Evolutionary conservation across 129 eudicot species (phyloP).

Genomic region (Heracleum sosnowskyi): DNA sequence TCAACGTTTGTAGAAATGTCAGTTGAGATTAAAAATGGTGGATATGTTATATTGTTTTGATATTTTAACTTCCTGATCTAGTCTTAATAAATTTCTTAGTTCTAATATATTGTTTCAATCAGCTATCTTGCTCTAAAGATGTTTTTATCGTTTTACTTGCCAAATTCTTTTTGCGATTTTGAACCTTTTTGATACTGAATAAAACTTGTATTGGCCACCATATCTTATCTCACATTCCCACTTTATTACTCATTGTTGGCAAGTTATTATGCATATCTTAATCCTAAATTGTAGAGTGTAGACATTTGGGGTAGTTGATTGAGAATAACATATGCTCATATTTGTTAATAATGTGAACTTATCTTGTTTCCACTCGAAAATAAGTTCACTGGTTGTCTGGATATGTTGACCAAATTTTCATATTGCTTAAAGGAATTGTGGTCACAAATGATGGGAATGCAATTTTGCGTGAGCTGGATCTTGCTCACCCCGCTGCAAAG

Average conservation of each 20-base stretch:
- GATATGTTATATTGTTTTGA: no score
- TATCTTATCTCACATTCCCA: no score
- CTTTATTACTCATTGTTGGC: no score
- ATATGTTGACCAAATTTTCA: background rate
- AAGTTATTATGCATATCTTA: background rate
- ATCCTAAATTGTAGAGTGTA: no score
- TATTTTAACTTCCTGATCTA: no score
- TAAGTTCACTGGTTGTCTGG: no score
- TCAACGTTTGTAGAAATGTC: no score
- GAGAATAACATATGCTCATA: background rate
- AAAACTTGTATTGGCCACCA: no score
- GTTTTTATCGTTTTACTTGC: background rate
- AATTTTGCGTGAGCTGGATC: conserved; percentile 83
- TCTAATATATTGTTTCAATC: background rate
- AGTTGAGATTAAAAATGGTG: no score
- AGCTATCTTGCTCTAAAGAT: background rate
- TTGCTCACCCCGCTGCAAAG: conserved; percentile 99
- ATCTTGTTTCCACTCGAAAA: no score
- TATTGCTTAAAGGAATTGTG: conserved; percentile 66
- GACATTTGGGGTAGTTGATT: background rate
- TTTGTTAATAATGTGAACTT: background rate
- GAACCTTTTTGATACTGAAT: no score
- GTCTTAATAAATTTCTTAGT: background rate
- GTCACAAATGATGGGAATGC: conserved; percentile 99
- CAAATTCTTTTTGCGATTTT: background rate